Conservation (phyloP, 2,329 filamentous ascomycete species). For the Fusarium irregulare region DNA sequence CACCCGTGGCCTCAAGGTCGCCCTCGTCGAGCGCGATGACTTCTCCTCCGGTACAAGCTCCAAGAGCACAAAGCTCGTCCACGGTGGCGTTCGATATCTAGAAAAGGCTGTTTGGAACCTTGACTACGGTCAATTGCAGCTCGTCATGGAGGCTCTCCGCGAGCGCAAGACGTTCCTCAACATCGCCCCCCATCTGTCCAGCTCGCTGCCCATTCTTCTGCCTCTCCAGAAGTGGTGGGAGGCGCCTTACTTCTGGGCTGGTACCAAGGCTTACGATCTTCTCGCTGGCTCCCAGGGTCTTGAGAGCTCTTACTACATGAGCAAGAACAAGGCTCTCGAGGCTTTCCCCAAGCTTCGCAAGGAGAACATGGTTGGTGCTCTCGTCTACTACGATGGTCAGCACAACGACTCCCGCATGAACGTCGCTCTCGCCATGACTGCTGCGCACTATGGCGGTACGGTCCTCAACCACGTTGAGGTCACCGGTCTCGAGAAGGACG, state of each 20-base stretch:
- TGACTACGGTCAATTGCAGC: conserved; percentile 83
- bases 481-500: conserved; percentile 77
- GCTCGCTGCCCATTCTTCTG: conserved; percentile 85
- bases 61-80: conserved; percentile 88
- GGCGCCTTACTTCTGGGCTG: conserved; percentile 77
- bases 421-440: conserved; percentile 83
- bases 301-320: conserved; percentile 84
- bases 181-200: conserved; percentile 83
- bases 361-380: conserved; percentile 77
- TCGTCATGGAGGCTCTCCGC: conserved; percentile 83
- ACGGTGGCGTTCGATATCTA: conserved; percentile 85
- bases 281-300: conserved; percentile 85
- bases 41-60: conserved; percentile 85
- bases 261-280: conserved; percentile 83
- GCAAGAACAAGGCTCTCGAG: conserved; percentile 79
- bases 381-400: conserved; percentile 89
- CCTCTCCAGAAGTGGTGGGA: conserved; percentile 87
- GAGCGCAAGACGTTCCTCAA: conserved; percentile 87
- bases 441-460: conserved; percentile 81
- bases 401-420: conserved; percentile 93
- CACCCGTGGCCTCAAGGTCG: conserved; percentile 82
- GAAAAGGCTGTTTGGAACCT: conserved; percentile 89
- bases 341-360: conserved; percentile 82
- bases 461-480: conserved; percentile 86
- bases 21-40: conserved; percentile 84